Evolutionary conservation across 768 basidiomycete genomes (phyloP), one percentile per base, ranked within the genome.

Genomic region (Asterophora lycoperdoides): DNA sequence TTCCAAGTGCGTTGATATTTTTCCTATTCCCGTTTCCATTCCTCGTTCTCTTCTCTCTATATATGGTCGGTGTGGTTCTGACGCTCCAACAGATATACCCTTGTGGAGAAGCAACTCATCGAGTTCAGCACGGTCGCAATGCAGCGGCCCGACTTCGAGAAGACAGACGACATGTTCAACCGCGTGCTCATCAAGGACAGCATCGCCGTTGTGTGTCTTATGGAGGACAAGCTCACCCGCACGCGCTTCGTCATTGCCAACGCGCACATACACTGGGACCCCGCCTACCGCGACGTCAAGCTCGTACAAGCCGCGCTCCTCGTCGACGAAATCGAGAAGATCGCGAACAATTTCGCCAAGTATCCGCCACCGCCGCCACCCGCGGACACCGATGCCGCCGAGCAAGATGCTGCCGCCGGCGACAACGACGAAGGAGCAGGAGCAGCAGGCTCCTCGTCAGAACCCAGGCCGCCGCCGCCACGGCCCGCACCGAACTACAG

Each of bases 141-240:
- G 80, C 89, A 92, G 59, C 83, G 93, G 20, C 81, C 86, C 42
- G 93, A 94, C 64, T 92, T 93, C 72, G 92, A 93, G 76, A 93
- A 93, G 71, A 95, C 93, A 14, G 93, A 98, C 61, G 95, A 97
- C 72, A 94, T 98, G 93, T 98, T 97, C 79, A 97, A 97, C 63
- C 92, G 96, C 28, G 93, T 98, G 46, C 79, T 97, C 57, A 87
- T 88, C 53, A 90, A 92, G 64, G 95, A 98, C 67, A 83, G 97
- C 61, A 89, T 98, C 55, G 93, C 93, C 39, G 82, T 93, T 55
- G 74, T 94, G 49, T 83, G 83, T 58, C 77, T 92, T 26, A 76
- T 98, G 61, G 96, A 99, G 72, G 86, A 88, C 68, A 81, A 80
- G 52, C 77, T 81, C 34, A 90, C 93, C 0, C 93, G 93, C 35